Percentiles rank a stretch among this genome's conserved stretches.
These are phyloP conservation scores for Macrolepiota fuliginosa DNA, from an alignment of 768 basidiomycete genomes.

Conservation along the genomic window DNA sequence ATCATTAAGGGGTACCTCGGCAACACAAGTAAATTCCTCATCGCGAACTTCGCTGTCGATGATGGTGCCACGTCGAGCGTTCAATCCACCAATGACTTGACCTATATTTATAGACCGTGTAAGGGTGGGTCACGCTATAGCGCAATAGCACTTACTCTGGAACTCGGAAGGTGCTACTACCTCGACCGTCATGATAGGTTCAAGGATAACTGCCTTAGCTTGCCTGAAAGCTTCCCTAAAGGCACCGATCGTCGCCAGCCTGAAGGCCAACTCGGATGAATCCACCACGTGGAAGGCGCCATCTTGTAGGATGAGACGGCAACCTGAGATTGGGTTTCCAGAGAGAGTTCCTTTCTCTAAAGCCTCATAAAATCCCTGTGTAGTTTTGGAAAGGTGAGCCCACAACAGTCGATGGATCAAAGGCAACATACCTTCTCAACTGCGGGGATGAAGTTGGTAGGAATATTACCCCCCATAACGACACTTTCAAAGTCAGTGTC, in stretches of 20 bases:
- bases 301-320: conserved; percentile 85
- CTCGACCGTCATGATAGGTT: conserved; percentile 99
- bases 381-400: neutral
- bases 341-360: conserved; percentile 87
- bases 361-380: conserved; percentile 91
- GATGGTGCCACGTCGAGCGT: conserved; percentile 89
- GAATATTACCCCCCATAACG: conserved; percentile 92
- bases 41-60: conserved; percentile 95
- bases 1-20: conserved; percentile 93
- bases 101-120: conserved; percentile 33
- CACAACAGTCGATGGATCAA: neutral
- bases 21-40: conserved; percentile 90
- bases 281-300: conserved; percentile 93
- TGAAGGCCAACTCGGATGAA: conserved; percentile 95
- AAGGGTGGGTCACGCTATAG: neutral
- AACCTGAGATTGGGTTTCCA: conserved; percentile 85
- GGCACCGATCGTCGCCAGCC: conserved; percentile 85
- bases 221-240: conserved; percentile 87
- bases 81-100: conserved; percentile 91
- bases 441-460: conserved; percentile 88
- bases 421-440: conserved; percentile 73
- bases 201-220: conserved; percentile 79
- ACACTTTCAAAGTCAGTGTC: conserved; percentile 81
- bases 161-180: conserved; percentile 96
- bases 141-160: conserved; percentile 56